Base-by-base conservation (phyloP, 768 basidiomycete species). In the Lactarius sp. region DNA sequence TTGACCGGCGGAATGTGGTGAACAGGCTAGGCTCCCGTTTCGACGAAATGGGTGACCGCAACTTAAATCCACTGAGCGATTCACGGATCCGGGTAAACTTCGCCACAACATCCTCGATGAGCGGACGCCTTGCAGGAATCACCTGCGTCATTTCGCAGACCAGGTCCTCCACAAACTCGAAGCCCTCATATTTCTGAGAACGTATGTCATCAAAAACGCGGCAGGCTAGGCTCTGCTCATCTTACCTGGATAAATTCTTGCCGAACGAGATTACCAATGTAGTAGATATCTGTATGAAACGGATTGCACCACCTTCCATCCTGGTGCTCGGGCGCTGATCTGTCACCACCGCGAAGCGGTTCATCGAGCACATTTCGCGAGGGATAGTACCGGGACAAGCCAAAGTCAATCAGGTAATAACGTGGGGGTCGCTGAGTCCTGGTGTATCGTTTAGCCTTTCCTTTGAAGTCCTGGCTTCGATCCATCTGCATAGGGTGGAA, bases 91-190 rank as follows among this genome's bases (percentile, higher is more conserved):
- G 55, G 8, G 72, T 69, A 52, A 78, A 77, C 6, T 70, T 71
- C 16, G 64, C 44, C n/a, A 77, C 71, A 4, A 76, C 77, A 54
- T 77, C 71, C 20, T 73, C 70, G 66, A 78, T 77, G 1, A 69
- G 72, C 1, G 77, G 78, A 16, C 78, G 74, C 52, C 72, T 71
- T 6, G 62, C 50, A 0, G 77, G 75, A 51, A 77, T 72, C 0
- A 66, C 59, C 60, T 76, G 71, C 0, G 73, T 69, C 78, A 79
- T 79, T 22, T 77, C 75, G 0, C 56, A 51, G 46, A 70, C 64
- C n/a, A 71, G 44, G 39, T 27, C 50, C 10, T 52, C 47, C 56
- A 68, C 56, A 41, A 66, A 68, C 39, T 58, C 59, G 18, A 67
- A 65, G 2, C 63, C 63, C 3, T 52, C 16, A 27, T 60, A 58